Evolutionary conservation across 2,329 filamentous ascomycete genomes (phyloP), one percentile per base, ranked within the genome.

Genomic region (Scedosporium apiospermum): DNA sequence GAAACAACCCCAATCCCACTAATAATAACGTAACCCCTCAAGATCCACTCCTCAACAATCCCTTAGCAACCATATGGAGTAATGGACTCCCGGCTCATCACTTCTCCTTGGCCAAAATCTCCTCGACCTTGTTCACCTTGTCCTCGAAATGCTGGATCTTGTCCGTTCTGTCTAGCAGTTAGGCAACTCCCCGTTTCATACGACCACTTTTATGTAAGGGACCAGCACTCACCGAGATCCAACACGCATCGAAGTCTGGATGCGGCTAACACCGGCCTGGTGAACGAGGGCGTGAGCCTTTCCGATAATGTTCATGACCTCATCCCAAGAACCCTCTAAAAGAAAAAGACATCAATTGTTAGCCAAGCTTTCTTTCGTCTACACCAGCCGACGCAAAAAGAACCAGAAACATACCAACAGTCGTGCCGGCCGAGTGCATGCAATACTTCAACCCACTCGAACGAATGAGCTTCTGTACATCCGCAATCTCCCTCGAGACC

Each of bases 361-460:
- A 61, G 26, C 6, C n/a, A n/a, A n/a, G n/a, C n/a, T n/a, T n/a
- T n/a, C n/a, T n/a, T n/a, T n/a, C n/a, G n/a, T n/a, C n/a, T n/a
- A n/a, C n/a, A n/a, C n/a, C n/a, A n/a, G n/a, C n/a, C n/a, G n/a
- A n/a, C n/a, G n/a, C n/a, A n/a, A n/a, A n/a, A 30, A 6, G 7
- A 34, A 3, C 30, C 4, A 9, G 7, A 14, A 18, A 79, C 87
- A 64, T 78, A 95, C 91, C 92, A 62, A 98, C 84, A 0, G 93
- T 98, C 0, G 93, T 97, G 12, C 93, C 95, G 2, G 92, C 93
- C 27, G 90, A 93, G 76, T 98, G 93, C 91, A 98, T 95, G 57
- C 83, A 87, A 72, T 93, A 93, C 66, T 85, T 87, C 65, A 98
- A 74, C 1, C 91, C 91, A 68, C 89, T 95, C 62, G 84, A 86